A percentile compares a stretch with the other conserved stretches of the same genome.
These are phyloP conservation scores for Cyclaneusma minus DNA, from an alignment of 2,329 filamentous ascomycete genomes.

Conservation along the genomic window DNA sequence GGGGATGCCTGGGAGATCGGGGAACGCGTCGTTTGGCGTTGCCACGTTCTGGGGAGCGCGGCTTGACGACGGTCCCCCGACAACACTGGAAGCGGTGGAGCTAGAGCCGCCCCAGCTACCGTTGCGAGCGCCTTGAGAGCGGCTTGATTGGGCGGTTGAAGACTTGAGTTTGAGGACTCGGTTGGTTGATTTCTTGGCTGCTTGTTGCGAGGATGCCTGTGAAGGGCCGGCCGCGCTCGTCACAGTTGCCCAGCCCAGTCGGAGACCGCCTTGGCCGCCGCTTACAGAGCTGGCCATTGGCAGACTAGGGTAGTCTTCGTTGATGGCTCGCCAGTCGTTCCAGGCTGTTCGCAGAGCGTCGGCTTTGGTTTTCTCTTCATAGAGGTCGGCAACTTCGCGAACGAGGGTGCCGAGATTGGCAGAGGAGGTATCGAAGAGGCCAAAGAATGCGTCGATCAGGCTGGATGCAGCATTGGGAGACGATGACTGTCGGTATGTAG, in stretches of 20 bases:
- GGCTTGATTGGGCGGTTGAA: constrained; percentile 51
- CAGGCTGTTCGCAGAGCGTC: constrained; percentile 66
- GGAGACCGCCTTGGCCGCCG: constrained; percentile 24
- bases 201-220: constrained; percentile 31
- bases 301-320: constrained; percentile 85
- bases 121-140: constrained; percentile 37
- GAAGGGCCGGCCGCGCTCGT: constrained; percentile 19
- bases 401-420: constrained; percentile 76
- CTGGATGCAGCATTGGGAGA: constrained; percentile 56
- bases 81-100: constrained; percentile 16
- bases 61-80: constrained; percentile 3
- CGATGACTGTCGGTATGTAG: constrained; percentile 59
- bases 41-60: constrained; percentile 2
- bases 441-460: constrained; percentile 77
- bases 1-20: constrained; percentile 9
- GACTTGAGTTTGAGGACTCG: constrained; percentile 52
- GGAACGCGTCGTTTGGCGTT: constrained; percentile 3
- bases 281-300: constrained; percentile 59
- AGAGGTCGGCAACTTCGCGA: constrained; percentile 83
- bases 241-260: constrained; percentile 16
- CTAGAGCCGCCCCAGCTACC: constrained; percentile 39
- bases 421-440: constrained; percentile 69
- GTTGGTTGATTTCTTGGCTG: constrained; percentile 39
- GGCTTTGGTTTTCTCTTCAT: constrained; percentile 65
- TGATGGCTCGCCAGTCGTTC: constrained; percentile 92